Evolutionary conservation across 2,329 filamentous ascomycete species (phyloP).

Genomic region (Colletotrichum spaethianum): DNA sequence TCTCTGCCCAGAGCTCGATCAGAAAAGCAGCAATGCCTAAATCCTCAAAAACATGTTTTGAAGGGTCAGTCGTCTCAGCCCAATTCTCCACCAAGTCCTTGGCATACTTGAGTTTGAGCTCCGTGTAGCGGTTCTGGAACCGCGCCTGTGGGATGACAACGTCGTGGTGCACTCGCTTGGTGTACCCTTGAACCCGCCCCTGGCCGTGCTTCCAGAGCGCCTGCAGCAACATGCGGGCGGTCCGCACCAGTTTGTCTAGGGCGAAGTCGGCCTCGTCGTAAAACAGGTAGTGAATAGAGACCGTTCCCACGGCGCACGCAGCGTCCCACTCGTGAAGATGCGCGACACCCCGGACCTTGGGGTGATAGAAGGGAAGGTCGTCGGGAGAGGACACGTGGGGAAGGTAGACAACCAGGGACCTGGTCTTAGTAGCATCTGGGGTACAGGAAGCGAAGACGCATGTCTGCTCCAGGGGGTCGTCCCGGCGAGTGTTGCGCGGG

Average conservation of each 20-base stretch:
- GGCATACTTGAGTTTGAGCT: conserved; percentile 85
- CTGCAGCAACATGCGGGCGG: conserved; percentile 77
- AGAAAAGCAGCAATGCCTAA: conserved; percentile 91
- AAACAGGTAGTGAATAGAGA: conserved; percentile 74
- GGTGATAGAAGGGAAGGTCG: conserved; percentile 90
- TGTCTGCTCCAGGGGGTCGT: conserved; percentile 84
- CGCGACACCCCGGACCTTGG: conserved; percentile 79
- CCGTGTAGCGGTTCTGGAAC: conserved; percentile 86
- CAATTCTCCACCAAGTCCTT: conserved; percentile 78
- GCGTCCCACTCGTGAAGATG: conserved; percentile 79
- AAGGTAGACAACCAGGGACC: conserved; percentile 79
- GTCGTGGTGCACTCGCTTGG: conserved; percentile 89
- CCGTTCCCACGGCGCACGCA: conserved; percentile 57
- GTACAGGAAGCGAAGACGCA: conserved; percentile 76
- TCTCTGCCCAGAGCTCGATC: conserved; percentile 89
- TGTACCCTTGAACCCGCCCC: conserved; percentile 75
- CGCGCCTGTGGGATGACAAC: conserved; percentile 80
- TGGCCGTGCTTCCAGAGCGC: conserved; percentile 82
- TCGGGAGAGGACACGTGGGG: conserved; percentile 76
- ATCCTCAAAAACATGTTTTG: conserved; percentile 97
- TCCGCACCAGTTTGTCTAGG: conserved; percentile 70
- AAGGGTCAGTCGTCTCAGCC: conserved; percentile 89
- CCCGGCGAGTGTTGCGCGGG: conserved; percentile 84
- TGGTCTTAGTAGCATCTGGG: conserved; percentile 43
- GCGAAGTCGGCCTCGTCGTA: conserved; percentile 56